Base-by-base conservation (phyloP, 2,329 filamentous ascomycete genomes). In the Alternaria postmessia region DNA sequence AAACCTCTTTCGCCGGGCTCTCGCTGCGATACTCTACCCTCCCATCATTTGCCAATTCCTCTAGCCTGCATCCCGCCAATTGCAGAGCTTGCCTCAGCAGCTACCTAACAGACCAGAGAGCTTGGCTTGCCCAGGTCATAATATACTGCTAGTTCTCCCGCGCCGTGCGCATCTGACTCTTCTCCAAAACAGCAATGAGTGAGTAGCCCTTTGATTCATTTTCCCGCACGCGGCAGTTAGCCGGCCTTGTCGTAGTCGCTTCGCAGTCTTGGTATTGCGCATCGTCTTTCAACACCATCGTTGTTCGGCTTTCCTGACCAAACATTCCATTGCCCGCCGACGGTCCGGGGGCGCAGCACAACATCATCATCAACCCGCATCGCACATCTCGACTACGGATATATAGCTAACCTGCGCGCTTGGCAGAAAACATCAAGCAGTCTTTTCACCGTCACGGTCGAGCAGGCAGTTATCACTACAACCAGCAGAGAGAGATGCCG, bases 401-500 rank as follows among this genome's bases (percentile, higher is more conserved):
- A 43, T 20, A 51, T 54, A 34, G 39, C 61, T 63, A 51, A 63
- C 42, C 34, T 18, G 41, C 11, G 46, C 68, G 53, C 67, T 58
- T 63, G 58, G 55, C 58, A 71, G 75, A 71, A 71, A 69, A 68
- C 65, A 75, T 78, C 68, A 78, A 67, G 65, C 58, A 68, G 51
- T 62, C 76, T 48, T 78, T 78, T 64, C 57, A 76, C 59, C 72
- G 68, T 47, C 36, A 68, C 53, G 75, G 65, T 55, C 72, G 75
- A 58, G 61, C 69, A 52, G 47, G 51, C 30, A 74, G 65, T 56
- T 64, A 47, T 28, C 41, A 36, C 34, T 49, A 53, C 47, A 30
- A 51, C 20, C 49, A 60, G 32, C 56, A 62, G 18, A 52, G 46
- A 11, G 62, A 32, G 56, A 76, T 74, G 72, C 68, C 70, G 39